phyloP scores from a whole-genome alignment of 1,284 basidiomycete genomes.

The Ceratobasidium theobromae region DNA sequence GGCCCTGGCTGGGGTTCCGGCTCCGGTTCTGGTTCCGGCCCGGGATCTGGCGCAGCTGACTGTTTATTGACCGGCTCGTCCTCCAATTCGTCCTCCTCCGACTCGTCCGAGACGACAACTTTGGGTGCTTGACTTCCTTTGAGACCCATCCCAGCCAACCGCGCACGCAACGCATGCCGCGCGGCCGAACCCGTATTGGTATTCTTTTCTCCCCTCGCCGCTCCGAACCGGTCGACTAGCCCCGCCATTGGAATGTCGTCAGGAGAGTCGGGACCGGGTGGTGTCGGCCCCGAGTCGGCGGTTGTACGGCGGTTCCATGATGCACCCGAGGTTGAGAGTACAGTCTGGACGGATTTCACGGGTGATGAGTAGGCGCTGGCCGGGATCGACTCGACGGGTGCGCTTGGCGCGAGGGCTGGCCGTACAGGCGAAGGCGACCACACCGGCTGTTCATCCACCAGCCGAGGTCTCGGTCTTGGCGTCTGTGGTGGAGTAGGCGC shows the following conservation, averaged over 20 bases:
- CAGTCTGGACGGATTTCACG: constrained; percentile 46
- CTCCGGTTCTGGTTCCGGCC: constrained; percentile 31
- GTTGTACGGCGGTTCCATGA: constrained; percentile 46
- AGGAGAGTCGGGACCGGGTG: not conserved
- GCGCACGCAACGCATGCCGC: constrained; percentile 48
- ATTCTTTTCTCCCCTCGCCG: not conserved
- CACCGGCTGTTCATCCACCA: no score
- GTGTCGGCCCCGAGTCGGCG: not conserved
- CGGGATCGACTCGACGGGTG: not conserved
- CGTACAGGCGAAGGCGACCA: constrained; percentile 4
- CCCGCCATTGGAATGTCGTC: not conserved
- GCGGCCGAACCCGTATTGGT: constrained; percentile 37
- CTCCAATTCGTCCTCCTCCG: constrained; percentile 39
- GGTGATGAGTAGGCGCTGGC: constrained; percentile 28
- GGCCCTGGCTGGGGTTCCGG: constrained; percentile 26
- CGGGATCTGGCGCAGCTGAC: no score
- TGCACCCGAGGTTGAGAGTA: constrained; percentile 51
- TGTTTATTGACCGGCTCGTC: constrained; percentile 35
- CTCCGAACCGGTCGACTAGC: no score
- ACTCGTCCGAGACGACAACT: constrained; percentile 34
- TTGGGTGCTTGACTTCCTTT: constrained; percentile 47
- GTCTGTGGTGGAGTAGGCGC: not conserved
- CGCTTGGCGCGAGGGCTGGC: constrained; percentile 13
- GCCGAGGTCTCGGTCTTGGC: not conserved
- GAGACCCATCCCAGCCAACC: constrained; percentile 56